Percentiles rank a stretch among this genome's conserved stretches.
Conservation (phyloP, 495 filamentous ascomycete genomes). For the Massariosphaeria phaeospora region DNA sequence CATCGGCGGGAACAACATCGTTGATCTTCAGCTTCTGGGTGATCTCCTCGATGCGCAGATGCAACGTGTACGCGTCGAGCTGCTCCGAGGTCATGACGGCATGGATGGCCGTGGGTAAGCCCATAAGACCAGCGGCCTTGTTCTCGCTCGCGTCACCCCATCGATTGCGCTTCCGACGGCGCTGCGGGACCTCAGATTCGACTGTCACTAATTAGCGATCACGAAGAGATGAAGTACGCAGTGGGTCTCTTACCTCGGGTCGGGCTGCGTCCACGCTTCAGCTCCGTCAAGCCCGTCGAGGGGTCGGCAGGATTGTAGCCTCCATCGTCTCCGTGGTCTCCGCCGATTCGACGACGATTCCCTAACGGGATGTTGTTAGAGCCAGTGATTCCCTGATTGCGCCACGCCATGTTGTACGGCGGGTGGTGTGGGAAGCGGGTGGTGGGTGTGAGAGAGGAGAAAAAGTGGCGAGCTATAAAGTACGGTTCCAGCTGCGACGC, state of each 20-base stretch:
- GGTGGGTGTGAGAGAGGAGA: background rate
- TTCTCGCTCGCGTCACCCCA: constrained; percentile 97
- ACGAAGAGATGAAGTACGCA: background rate
- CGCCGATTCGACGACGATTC: constrained; percentile 74
- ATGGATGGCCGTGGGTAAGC: constrained; percentile 90
- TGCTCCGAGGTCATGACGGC: constrained; percentile 97
- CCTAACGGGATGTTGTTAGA: constrained; percentile 98
- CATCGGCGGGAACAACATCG: constrained; percentile 92
- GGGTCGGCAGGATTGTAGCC: constrained; percentile 55
- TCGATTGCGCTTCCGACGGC: constrained; percentile 94
- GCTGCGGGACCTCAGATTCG: constrained; percentile 61
- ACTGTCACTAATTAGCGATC: constrained; percentile 24
- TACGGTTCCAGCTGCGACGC: too few relatives aligned
- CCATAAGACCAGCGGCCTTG: constrained; percentile 96
- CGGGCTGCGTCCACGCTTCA: constrained; percentile 74
- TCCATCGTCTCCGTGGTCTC: constrained; percentile 55
- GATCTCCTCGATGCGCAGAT: constrained; percentile 96
- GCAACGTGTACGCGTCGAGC: constrained; percentile 90
- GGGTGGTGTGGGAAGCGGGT: background rate
- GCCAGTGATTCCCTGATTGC: constrained; percentile 91
- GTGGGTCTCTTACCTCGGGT: constrained; percentile 50
- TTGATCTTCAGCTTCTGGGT: constrained; percentile 98
- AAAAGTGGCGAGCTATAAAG: background rate
- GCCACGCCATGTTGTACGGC: constrained; percentile 66
- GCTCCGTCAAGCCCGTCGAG: constrained; percentile 45